These are phyloP conservation scores for Kazachstania bromeliacearum DNA, from an alignment of 805 yeast species.

Conservation along the genomic window DNA sequence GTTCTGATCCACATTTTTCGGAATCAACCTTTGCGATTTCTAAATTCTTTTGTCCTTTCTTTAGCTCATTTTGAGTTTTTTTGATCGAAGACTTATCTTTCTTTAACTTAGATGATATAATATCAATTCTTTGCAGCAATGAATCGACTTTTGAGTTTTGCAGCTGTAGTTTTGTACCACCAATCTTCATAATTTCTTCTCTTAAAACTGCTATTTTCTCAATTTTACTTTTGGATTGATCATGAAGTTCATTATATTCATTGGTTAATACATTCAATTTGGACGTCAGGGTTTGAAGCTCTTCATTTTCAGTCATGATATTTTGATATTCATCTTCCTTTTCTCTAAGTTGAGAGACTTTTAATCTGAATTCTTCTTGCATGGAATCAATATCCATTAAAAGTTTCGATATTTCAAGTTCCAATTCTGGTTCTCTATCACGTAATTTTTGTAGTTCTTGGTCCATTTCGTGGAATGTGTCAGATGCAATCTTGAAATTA, in stretches of 20 bases:
- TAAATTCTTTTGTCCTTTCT: slow-evolving; percentile 42
- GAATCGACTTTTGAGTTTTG: slow-evolving; percentile 81
- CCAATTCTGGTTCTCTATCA: slow-evolving; percentile 63
- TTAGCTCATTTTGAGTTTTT: slow-evolving; percentile 56
- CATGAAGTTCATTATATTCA: slow-evolving; percentile 39
- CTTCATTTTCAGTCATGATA: slow-evolving; percentile 27
- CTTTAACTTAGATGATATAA: slow-evolving; percentile 45
- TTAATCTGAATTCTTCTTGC: slow-evolving; percentile 42
- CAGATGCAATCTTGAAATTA: slow-evolving; percentile 39
- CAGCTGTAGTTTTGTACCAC: slow-evolving; percentile 74
- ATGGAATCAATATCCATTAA: slow-evolving; percentile 57
- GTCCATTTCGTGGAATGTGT: slow-evolving; percentile 50
- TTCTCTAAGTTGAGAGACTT: slow-evolving; percentile 36
- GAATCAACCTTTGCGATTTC: slow-evolving; percentile 41
- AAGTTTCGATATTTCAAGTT: slow-evolving; percentile 47
- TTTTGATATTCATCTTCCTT: slow-evolving; percentile 15
- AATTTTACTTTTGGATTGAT: slow-evolving; percentile 44
- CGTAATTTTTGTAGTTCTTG: slow-evolving; percentile 46
- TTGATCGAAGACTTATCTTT: slow-evolving; percentile 46
- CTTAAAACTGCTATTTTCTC: slow-evolving; percentile 51
- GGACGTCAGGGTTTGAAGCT: slow-evolving; percentile 11
- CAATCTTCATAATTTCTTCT: slow-evolving; percentile 76
- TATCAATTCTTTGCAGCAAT: slow-evolving; percentile 53
- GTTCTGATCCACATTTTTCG: slow-evolving; percentile 29
- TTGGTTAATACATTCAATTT: slow-evolving; percentile 28